Evolutionary conservation across 768 basidiomycete genomes (phyloP), one percentile per base, ranked within the genome.

Genomic region (Tricholoma sp.): DNA sequence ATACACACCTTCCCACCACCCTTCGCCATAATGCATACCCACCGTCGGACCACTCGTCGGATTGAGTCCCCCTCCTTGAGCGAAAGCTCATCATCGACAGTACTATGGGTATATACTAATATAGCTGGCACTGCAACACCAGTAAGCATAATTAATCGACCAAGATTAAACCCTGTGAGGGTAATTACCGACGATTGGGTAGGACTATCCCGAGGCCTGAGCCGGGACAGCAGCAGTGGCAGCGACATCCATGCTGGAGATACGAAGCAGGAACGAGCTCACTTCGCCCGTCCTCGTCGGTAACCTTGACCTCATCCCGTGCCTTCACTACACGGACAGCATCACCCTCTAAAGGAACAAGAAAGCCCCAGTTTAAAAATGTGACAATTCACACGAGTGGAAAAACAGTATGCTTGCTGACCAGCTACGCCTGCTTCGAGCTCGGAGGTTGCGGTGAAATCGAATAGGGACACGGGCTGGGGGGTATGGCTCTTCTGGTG

Each of bases 201-300:
- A n/a, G n/a, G n/a, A n/a, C n/a, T 63, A n/a, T n/a, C n/a, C n/a
- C n/a, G n/a, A n/a, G n/a, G n/a, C n/a, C n/a, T n/a, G n/a, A n/a
- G n/a, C n/a, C n/a, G n/a, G n/a, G 33, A 61, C 58, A 24, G 68
- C 65, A 53, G 64, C 44, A 68, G 24, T 4, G 4, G 24, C 24
- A 24, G 24, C 24, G 24, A 24, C 24, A 24, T n/a, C 68, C 20
- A 71, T 57, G 59, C 60, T 81, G 77, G 52, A 91, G 68, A 74
- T 93, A 93, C 20, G 88, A 84, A n/a, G 88, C 88, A n/a, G 91
- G 91, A 9, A 92, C 85, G 39, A 93, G 80, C 9, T 91, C 91
- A 61, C 80, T 80, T 54, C 76, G 76, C 57, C 84, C 82, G 15
- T 69, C 67, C 36, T 70, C 64, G 63, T 88, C 79, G 20, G 71